Evolutionary conservation across 192 early-diverging fungal genomes (phyloP), one percentile per base, ranked within the genome.

Genomic region (Backusella tuberculispora): DNA sequence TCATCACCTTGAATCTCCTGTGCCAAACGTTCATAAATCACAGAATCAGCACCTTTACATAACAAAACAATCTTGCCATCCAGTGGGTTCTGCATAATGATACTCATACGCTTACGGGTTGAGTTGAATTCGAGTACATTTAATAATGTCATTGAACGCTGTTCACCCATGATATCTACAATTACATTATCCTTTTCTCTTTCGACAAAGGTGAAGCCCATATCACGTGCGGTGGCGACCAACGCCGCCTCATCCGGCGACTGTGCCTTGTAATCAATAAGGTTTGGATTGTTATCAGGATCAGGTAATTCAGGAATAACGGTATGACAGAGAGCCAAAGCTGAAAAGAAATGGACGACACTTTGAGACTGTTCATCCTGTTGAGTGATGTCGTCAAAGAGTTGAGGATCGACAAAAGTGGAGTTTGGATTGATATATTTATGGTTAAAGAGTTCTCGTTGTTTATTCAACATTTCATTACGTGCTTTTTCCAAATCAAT

Each of bases 201-300:
- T 5, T 90, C 87, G 47, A 93, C 40, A 83, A 96, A 97, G 0
- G 85, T 83, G 65, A 96, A 96, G 1, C 96, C 96, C 9, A 95
- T 86, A 68, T 94, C 91, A 42, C 91, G 87, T 3, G 96, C 95
- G 1, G 95, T 93, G 1, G 91, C 83, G 0, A 99, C 95, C 40
- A 99, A 80, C 2, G 97, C 96, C 0, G 94, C 91, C 76, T 99
- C 97, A 76, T 99, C 97, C 5, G 97, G 97, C 9, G 94, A 95
- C 78, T 96, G 93, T 0, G 97, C 92, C 81, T 95, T 93, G 85
- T 97, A 99, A 34, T 88, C 88, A 34, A 98, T 86, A 66, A 81
- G 76, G 21, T 83, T 69, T 21, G 84, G 81, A 15, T 85, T 84
- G 67, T 75, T 80, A 21, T 72, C 75, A 3, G 82, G 81, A 60